A percentile compares a stretch with the other conserved stretches of the same genome.
Evolutionary conservation across 176 grass and related monocot genomes (phyloP).

Genomic region (Hordeum marinum): DNA sequence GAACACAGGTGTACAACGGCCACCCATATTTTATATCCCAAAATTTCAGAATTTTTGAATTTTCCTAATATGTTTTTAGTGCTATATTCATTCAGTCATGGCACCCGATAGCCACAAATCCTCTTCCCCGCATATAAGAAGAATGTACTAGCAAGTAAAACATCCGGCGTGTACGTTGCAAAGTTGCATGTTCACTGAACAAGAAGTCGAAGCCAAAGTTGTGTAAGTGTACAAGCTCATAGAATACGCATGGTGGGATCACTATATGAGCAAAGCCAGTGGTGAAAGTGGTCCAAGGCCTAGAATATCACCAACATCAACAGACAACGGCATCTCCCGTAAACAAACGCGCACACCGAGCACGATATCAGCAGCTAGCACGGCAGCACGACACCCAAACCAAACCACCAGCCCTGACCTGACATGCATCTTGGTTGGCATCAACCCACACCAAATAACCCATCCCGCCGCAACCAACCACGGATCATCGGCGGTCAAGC

Average conservation of each 20-base stretch:
- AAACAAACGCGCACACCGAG: background rate
- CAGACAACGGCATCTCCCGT: background rate
- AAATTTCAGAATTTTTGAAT: too few species aligned
- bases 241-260: background rate
- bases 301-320: background rate
- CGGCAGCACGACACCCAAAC: background rate
- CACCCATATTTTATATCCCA: too few species aligned
- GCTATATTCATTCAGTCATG: too few species aligned
- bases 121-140: background rate
- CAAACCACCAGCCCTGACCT: background rate
- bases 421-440: background rate
- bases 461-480: background rate
- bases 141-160: background rate
- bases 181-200: background rate
- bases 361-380: background rate
- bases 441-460: background rate
- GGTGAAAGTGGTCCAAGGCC: slow-evolving; percentile 18
- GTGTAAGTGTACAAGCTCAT: background rate
- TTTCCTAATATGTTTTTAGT: too few species aligned
- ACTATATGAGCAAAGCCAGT: slow-evolving; percentile 5
- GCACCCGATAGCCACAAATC: too few species aligned
- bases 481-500: background rate
- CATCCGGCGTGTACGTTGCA: background rate
- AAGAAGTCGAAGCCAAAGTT: background rate
- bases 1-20: too few species aligned